Evolutionary conservation across 1,139 yeast species (phyloP).

Genomic region (Taphrina populina): DNA sequence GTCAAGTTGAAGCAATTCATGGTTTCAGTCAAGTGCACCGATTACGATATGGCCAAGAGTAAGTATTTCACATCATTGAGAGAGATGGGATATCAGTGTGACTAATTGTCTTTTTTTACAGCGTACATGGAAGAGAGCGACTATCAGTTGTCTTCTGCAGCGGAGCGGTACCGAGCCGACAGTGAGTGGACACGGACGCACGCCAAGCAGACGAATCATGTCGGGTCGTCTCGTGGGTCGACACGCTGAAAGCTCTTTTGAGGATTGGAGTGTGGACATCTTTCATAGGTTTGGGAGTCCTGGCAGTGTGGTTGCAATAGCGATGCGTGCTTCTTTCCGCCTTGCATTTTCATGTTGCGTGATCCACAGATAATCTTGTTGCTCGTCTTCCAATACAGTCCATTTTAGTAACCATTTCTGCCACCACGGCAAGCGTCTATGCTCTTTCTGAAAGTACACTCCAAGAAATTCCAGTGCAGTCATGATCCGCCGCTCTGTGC

Average conservation of each 20-base stretch:
- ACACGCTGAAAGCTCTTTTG: no score
- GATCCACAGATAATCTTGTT: no score
- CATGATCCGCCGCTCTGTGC: background rate
- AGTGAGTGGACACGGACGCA: slow-evolving; percentile 25
- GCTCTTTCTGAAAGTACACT: background rate
- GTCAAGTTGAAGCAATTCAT: slow-evolving; percentile 27
- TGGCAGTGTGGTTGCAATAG: no score
- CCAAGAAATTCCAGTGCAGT: background rate
- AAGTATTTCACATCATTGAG: no score
- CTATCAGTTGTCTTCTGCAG: slow-evolving; percentile 9
- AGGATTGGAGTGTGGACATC: no score
- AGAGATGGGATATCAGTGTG: no score
- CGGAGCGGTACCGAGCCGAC: slow-evolving; percentile 22
- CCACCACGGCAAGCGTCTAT: background rate
- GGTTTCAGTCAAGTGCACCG: slow-evolving; percentile 27
- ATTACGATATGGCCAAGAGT: slow-evolving; percentile 30
- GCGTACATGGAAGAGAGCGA: slow-evolving; percentile 29
- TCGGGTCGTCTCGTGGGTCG: slow-evolving; percentile 13
- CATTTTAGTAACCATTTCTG: no score
- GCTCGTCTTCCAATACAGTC: no score
- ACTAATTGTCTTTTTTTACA: background rate
- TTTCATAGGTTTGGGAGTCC: no score
- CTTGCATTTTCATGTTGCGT: no score
- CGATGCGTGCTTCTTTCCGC: no score
- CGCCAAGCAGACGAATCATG: slow-evolving; percentile 7